Conservation (phyloP, 2,329 filamentous ascomycete species). For the Diaporthe nobilis region DNA sequence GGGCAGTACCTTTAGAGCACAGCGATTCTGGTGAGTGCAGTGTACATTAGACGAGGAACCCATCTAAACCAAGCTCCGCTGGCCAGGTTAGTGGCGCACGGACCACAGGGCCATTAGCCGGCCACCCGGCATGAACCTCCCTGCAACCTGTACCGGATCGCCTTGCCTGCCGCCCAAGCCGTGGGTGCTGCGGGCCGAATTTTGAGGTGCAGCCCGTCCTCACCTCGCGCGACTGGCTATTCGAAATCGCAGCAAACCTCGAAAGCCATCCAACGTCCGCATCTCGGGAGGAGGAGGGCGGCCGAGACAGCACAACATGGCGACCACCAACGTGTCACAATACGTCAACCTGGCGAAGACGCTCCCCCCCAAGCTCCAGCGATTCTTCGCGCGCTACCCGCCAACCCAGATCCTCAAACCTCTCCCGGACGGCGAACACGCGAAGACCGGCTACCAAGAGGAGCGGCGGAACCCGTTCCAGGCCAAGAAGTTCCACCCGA, state of each 20-base stretch:
- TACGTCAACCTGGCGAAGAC: slow-evolving; percentile 75
- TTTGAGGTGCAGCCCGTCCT: slow-evolving; percentile 31
- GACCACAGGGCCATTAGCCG: background rate
- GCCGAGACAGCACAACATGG: slow-evolving; percentile 41
- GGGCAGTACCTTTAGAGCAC: too few relatives aligned
- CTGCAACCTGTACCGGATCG: background rate
- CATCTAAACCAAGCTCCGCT: background rate
- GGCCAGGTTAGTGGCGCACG: background rate
- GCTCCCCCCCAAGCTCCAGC: slow-evolving; percentile 82
- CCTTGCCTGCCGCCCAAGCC: slow-evolving; percentile 38
- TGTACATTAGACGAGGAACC: background rate
- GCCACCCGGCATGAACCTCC: background rate
- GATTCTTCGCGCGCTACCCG: slow-evolving; percentile 92
- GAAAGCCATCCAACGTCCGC: slow-evolving; percentile 41
- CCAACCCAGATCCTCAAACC: slow-evolving; percentile 72
- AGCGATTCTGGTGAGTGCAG: background rate
- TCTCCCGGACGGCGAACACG: slow-evolving; percentile 52
- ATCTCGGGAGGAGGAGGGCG: slow-evolving; percentile 40
- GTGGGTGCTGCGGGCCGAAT: slow-evolving; percentile 21
- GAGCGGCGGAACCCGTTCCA: slow-evolving; percentile 84
- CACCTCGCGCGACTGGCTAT: background rate
- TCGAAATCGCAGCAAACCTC: slow-evolving; percentile 12
- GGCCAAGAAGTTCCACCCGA: slow-evolving; percentile 81
- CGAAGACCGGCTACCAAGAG: slow-evolving; percentile 65
- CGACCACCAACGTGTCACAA: slow-evolving; percentile 48